These are phyloP conservation scores for Begonia fuchsioides DNA, from an alignment of 306 rosid genomes.

Conservation along the genomic window DNA sequence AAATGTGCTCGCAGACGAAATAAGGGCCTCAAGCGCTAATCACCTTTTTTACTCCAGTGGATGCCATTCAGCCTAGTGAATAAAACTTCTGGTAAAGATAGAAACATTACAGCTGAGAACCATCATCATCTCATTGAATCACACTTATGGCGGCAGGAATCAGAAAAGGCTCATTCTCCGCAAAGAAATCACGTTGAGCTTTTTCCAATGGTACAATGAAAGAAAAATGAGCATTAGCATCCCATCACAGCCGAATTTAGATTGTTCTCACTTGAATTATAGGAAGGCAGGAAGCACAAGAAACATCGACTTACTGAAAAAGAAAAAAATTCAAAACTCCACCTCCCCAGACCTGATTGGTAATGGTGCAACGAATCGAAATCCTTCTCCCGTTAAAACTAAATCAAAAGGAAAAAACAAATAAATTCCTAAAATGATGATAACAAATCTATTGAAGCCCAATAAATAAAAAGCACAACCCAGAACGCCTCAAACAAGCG, in stretches of 20 bases:
- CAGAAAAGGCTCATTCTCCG: conserved; percentile 40
- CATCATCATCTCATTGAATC: conserved; percentile 49
- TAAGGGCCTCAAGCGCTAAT: conserved; percentile 56
- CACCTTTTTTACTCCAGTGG: conserved; percentile 54
- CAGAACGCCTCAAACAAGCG: too few species aligned
- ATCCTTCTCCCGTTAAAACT: not conserved
- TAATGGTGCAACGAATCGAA: not conserved
- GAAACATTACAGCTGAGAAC: conserved; percentile 40
- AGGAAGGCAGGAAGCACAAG: conserved; percentile 22
- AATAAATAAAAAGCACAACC: too few species aligned
- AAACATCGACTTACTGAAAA: not conserved
- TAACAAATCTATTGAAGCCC: too few species aligned
- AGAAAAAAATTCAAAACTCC: not conserved
- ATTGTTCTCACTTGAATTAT: conserved; percentile 15
- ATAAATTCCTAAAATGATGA: too few species aligned
- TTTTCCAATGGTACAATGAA: conserved; percentile 4
- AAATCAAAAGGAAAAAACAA: too few species aligned
- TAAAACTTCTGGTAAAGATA: conserved; percentile 30
- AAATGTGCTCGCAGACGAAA: conserved; percentile 12
- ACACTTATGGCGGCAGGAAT: conserved; percentile 29
- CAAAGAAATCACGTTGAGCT: conserved; percentile 55
- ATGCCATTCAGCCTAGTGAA: conserved; percentile 93
- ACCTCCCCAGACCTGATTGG: not conserved
- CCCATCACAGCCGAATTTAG: conserved; percentile 9
- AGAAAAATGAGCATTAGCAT: conserved; percentile 8